phyloP scores from a whole-genome alignment of 805 yeast species.

The Cyberlindnera mycetangii region DNA sequence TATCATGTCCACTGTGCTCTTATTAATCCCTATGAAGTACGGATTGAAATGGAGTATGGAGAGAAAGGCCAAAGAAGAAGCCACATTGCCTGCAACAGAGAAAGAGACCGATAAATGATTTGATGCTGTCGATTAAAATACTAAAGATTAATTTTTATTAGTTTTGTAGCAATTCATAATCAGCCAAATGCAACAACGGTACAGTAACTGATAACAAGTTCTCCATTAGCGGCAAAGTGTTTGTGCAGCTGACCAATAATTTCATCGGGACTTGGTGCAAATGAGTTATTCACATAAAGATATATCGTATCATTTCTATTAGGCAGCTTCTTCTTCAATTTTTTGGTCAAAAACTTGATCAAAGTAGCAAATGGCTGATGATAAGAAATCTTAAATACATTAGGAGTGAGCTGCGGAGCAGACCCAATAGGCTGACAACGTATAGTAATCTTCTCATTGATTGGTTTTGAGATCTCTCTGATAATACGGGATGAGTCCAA shows the following conservation, averaged over 20 bases:
- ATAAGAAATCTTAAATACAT: constrained; percentile 46
- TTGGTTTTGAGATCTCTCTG: constrained; percentile 13
- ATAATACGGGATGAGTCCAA: constrained; percentile 18
- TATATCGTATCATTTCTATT: constrained; percentile 27
- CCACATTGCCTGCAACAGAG: background rate
- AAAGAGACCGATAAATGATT: background rate
- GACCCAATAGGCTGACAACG: constrained; percentile 63
- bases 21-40: constrained; percentile 30
- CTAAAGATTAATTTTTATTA: background rate
- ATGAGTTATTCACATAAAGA: constrained; percentile 45
- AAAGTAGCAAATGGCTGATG: constrained; percentile 46
- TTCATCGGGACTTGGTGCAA: constrained; percentile 45
- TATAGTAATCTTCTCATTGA: constrained; percentile 35
- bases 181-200: constrained; percentile 46
- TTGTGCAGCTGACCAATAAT: constrained; percentile 35
- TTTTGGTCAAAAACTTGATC: constrained; percentile 42
- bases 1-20: constrained; percentile 21
- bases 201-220: constrained; percentile 44
- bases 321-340: constrained; percentile 29
- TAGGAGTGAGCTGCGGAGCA: constrained; percentile 46
- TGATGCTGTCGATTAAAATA: background rate
- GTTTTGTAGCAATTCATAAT: background rate
- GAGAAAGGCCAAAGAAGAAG: constrained; percentile 19
- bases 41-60: constrained; percentile 31
- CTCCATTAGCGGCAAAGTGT: constrained; percentile 36